Evolutionary conservation across 2,329 filamentous ascomycete species (phyloP), one percentile per base, ranked within the genome.

Genomic region (Plenodomus tracheiphilus): DNA sequence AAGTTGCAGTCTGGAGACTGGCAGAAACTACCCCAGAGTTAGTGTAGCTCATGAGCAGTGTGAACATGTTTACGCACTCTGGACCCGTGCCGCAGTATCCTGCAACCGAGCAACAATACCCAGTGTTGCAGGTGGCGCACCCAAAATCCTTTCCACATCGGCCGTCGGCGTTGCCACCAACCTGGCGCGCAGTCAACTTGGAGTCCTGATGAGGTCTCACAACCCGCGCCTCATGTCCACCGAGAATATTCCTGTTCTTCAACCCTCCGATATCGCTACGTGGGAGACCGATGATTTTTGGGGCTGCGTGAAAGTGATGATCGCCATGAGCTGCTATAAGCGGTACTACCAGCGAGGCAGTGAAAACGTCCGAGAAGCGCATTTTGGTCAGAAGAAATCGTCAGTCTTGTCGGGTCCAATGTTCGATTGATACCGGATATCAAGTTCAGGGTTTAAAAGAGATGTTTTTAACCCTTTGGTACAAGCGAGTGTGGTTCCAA

Each of bases 1-100:
- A 85, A 80, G 61, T 80, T 79, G 62, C 84, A 86, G 50, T 83
- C 79, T 0, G 84, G 84, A 16, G 82, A 79, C 15, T 74, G 71
- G 67, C 84, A 86, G 28, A 8, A 15, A 4, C 28, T 32, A 32
- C 4, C 4, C 13, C 5, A 32, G 28, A 11, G 28, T 32, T 4
- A 32, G 28, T 15, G 4, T 11, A 32, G 6, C 13, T 32, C 11
- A 32, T 8, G 6, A 11, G 65, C 84, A 84, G 0, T 80, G 76
- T 9, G 25, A 39, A 43, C 8, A 10, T 15, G 18, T 5, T 4
- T 16, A 11, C 25, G 16, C n/a, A 28, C 21, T 21, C 20, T 16
- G 18, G 30, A 0, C 4, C 2, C 35, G 35, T 49, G 54, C 51
- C 17, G 84, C 65, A 59, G 41, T 56, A 49, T 56, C 66, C 67